Evolutionary conservation across 1,284 basidiomycete genomes (phyloP).

Genomic region (Grifola frondosa): DNA sequence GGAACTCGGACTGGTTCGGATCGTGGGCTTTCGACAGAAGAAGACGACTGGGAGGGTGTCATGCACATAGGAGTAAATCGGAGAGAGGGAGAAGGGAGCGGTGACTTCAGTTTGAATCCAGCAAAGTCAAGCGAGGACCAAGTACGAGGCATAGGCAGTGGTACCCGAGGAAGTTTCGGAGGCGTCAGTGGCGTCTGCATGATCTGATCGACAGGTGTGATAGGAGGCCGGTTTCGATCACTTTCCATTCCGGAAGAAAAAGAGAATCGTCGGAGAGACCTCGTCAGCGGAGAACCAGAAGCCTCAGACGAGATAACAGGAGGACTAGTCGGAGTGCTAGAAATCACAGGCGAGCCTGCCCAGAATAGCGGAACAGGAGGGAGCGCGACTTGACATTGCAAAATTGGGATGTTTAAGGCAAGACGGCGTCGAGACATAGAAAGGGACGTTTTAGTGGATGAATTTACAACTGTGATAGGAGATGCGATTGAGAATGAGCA

Average conservation of each 20-base stretch:
- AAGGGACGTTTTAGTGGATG: no score
- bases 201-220: slow-evolving; percentile 34
- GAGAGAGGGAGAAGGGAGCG: slow-evolving; percentile 6
- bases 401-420: slow-evolving; percentile 24
- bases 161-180: slow-evolving; percentile 20
- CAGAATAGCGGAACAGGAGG: slow-evolving; percentile 18
- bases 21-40: no score
- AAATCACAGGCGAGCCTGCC: not conserved
- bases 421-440: slow-evolving; percentile 31
- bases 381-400: slow-evolving; percentile 26
- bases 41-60: no score
- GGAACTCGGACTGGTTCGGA: no score
- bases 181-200: slow-evolving; percentile 27
- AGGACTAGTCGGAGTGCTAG: slow-evolving; percentile 2
- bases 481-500: no score
- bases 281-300: not conserved
- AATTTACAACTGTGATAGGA: no score
- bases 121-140: slow-evolving; percentile 12
- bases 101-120: slow-evolving; percentile 9
- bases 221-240: slow-evolving; percentile 10
- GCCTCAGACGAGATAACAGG: slow-evolving; percentile 1
- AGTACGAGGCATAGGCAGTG: slow-evolving; percentile 15
- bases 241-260: not conserved
- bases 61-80: slow-evolving; percentile 11
- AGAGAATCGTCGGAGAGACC: slow-evolving; percentile 9